Base-by-base conservation (phyloP, 371 early-diverging fungal genomes). In the Rhizopus microsporus region DNA sequence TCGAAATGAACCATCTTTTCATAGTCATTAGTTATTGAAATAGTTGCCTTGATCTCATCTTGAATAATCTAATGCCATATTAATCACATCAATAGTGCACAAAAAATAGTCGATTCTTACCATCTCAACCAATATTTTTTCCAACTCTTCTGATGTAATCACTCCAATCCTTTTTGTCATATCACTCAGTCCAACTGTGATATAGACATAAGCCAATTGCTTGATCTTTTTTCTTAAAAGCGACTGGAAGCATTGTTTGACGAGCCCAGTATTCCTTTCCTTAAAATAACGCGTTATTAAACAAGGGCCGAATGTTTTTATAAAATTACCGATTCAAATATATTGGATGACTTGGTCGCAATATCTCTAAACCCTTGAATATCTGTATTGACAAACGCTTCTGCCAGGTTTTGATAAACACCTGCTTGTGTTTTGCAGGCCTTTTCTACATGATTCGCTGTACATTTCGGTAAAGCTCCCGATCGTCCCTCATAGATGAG, bases 1-100 rank as follows among this genome's bases (percentile, higher is more conserved):
- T 80, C 65, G 73, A 92, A 92, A 30, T 81, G 83, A 15, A 92
- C 89, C 88, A 90, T 89, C 37, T 88, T 87, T 10, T 70, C 52
- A 16, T 44, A 31, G 42, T 62, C 54, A 0, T 71, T 59, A 17
- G 62, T 60, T 30, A 67, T 43, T 10, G 63, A 76, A 37, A 91
- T 87, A 3, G 78, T 79, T 8, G 92, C 92, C 56, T 73, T 74
- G 33, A 90, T 74, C 49, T 84, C 73, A 1, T 81, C 75, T 8
- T 82, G 71, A 57, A 74, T 72, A 47, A 86, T 82, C 85, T 75
- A 66, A 35, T 17, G 9, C 33, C 4, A 15, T 33, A 38, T 12
- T 23, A 7, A 7, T 46, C 46, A 29, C 29, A 10, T 43, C 15
- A 6, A n/a, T 46, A 1, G 17, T 23, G 3, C 7, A 13, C 7